Percentiles rank a stretch among this genome's conserved stretches.
phyloP scores from a whole-genome alignment of 2,329 filamentous ascomycete genomes.

The Cadophora sp. region DNA sequence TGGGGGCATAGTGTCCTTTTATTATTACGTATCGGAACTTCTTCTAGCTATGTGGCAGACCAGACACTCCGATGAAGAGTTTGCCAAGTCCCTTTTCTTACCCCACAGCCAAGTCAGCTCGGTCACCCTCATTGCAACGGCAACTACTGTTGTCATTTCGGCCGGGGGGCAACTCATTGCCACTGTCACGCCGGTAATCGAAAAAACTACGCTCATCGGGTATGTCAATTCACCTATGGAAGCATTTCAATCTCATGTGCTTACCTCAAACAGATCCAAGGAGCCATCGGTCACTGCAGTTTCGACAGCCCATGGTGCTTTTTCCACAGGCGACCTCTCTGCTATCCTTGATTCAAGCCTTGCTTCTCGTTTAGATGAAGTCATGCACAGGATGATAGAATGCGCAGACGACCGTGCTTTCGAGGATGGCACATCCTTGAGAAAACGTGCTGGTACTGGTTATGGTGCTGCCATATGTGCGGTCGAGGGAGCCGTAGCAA shows the following conservation, averaged over 20 bases:
- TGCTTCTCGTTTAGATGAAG: neutral
- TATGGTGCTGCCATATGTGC: conserved; percentile 8
- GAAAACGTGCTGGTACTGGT: neutral
- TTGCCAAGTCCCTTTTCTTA: neutral
- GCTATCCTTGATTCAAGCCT: conserved; percentile 2
- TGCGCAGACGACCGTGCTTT: conserved; percentile 1
- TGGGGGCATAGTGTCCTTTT: neutral
- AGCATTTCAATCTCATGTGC: neutral
- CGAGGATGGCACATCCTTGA: neutral
- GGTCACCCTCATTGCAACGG: neutral
- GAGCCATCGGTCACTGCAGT: neutral
- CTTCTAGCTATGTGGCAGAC: neutral
- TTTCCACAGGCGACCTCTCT: conserved; percentile 2
- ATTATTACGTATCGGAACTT: neutral
- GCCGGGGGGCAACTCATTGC: conserved; percentile 1
- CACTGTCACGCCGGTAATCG: neutral
- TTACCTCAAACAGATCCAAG: neutral
- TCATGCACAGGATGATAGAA: conserved; percentile 8
- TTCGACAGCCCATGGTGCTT: conserved; percentile 2
- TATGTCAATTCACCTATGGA: neutral
- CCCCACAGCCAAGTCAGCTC: conserved; percentile 1
- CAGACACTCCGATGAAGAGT: neutral
- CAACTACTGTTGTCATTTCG: conserved; percentile 2
- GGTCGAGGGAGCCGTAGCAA: neutral
- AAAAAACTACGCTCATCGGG: neutral